Base-by-base conservation (phyloP, 2,329 filamentous ascomycete genomes). In the Daldinia eschscholtzii region DNA sequence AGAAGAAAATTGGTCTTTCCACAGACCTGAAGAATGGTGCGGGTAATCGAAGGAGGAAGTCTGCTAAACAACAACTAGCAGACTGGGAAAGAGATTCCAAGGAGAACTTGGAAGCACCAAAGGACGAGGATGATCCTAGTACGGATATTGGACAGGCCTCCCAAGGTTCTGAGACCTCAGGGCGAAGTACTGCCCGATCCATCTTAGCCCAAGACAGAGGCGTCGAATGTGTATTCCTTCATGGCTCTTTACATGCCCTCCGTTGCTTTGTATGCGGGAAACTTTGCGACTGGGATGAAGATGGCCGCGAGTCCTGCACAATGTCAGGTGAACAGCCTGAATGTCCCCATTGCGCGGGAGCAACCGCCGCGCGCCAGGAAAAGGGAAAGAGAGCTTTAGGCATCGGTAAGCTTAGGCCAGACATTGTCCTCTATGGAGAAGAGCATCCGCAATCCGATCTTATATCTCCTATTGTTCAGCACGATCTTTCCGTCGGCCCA, bases 351-450 rank as follows among this genome's bases (percentile, higher is more conserved):
- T 93, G 91, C 73, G 85, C 84, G 2, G 86, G 85, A 1, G 88
- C 89, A 3, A 89, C 88, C 2, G 86, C 87, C 0, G 87, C 87
- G 5, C 84, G 91, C 35, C 85, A 89, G 70, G 89, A 89, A 67
- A 86, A 82, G 57, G 91, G 91, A 12, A 91, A 92, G 75, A 85
- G 91, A 65, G 88, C 88, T 0, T 81, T 92, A 5, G 89, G 89
- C 3, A 86, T 92, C 2, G 91, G 91, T 37, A 89, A 89, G 67
- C 82, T 93, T 18, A 83, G 91, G 42, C 91, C 91, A 0, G 90
- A 93, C 73, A 91, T 93, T 73, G 91, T 93, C 1, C 82, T 93
- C 0, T 93, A 93, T 74, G 91, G 91, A 23, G 91, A 93, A 76
- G 90, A 92, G 59, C 90, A 93, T 72, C 91, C 91, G 0, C 87